Conservation (phyloP, 805 yeast genomes). For the Spathaspora boniae region DNA sequence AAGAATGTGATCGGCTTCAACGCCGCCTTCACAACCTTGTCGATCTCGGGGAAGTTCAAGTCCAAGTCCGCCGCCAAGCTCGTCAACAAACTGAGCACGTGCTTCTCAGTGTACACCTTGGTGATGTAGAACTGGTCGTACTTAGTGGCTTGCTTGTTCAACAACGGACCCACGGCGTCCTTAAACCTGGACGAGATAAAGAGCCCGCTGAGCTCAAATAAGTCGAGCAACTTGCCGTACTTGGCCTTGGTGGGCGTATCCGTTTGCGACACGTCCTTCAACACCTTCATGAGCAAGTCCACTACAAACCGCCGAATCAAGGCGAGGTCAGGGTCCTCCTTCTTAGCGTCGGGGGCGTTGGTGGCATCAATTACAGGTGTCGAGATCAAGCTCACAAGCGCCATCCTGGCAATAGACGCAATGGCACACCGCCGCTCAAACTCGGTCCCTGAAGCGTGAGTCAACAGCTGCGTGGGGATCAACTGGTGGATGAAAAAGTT, state of each 20-base stretch:
- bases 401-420: constrained; percentile 58
- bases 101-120: constrained; percentile 64
- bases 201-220: constrained; percentile 47
- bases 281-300: constrained; percentile 61
- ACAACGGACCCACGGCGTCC: constrained; percentile 39
- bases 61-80: constrained; percentile 63
- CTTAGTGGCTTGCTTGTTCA: constrained; percentile 46
- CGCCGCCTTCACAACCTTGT: constrained; percentile 53
- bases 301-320: constrained; percentile 71
- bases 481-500: constrained; percentile 76
- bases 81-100: constrained; percentile 55
- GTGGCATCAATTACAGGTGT: constrained; percentile 51
- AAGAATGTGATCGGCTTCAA: constrained; percentile 57
- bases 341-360: constrained; percentile 42
- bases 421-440: constrained; percentile 52
- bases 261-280: constrained; percentile 44
- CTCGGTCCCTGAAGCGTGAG: constrained; percentile 34
- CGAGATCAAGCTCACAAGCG: constrained; percentile 61
- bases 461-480: constrained; percentile 51
- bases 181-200: constrained; percentile 42
- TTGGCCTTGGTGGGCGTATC: constrained; percentile 34
- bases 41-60: constrained; percentile 66
- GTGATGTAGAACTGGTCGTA: constrained; percentile 65
- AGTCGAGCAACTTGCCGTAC: constrained; percentile 54
- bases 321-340: constrained; percentile 64